Evolutionary conservation across 2,329 filamentous ascomycete species (phyloP).

Genomic region (Hymenoscyphus scutula): DNA sequence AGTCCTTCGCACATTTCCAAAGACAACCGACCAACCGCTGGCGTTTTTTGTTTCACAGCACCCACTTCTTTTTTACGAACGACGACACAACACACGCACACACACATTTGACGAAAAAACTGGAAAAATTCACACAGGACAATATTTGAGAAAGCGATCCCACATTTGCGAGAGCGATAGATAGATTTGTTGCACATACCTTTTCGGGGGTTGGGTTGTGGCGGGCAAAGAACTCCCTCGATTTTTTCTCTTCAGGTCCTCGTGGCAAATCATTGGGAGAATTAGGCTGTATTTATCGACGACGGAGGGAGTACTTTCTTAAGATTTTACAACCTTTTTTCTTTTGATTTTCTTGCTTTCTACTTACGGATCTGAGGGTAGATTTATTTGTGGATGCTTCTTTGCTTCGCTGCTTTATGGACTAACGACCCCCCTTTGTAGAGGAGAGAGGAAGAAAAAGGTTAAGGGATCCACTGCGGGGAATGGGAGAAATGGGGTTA

Average conservation of each 20-base stretch:
- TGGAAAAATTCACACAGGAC: conserved; percentile 15
- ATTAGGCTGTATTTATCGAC: not conserved
- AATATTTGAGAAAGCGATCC: conserved; percentile 8
- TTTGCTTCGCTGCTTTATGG: not conserved
- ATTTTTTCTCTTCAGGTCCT: not conserved
- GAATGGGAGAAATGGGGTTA: not conserved
- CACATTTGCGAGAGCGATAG: conserved; percentile 8
- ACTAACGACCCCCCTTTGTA: not conserved
- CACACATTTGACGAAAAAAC: conserved; percentile 20
- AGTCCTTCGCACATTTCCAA: not conserved
- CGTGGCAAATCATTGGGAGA: too few species aligned
- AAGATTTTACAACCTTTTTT: not conserved
- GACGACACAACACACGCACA: conserved; percentile 11
- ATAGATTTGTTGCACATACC: conserved; percentile 20
- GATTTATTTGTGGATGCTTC: not conserved
- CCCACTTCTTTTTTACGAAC: conserved; percentile 18
- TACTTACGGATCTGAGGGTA: not conserved
- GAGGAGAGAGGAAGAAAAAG: not conserved
- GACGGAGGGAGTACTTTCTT: not conserved
- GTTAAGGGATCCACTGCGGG: not conserved
- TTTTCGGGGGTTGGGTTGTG: conserved; percentile 1
- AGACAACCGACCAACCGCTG: not conserved
- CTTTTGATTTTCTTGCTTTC: not conserved
- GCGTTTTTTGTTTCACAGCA: conserved; percentile 15
- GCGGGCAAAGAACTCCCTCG: too few species aligned